A percentile compares a stretch with the other conserved stretches of the same genome.
Conservation (phyloP, 73 alveolate genomes). For the Loxodes magnus region DNA sequence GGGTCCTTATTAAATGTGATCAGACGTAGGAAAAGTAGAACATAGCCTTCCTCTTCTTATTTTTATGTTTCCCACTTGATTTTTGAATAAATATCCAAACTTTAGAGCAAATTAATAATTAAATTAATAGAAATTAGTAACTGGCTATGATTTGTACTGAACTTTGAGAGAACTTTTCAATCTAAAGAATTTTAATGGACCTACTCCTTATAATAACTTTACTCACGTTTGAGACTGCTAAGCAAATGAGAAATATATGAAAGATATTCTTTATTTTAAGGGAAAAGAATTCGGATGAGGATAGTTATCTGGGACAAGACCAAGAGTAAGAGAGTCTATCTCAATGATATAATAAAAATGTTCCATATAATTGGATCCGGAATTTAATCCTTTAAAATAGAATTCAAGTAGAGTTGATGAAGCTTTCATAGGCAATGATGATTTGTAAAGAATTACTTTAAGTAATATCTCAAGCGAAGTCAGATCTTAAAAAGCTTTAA, state of each 20-base stretch:
- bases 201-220: not conserved
- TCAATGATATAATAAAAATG: not conserved
- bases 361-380: not conserved
- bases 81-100: slow-evolving; percentile 8
- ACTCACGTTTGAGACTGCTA: slow-evolving; percentile 12
- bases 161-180: slow-evolving; percentile 8
- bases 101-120: not conserved
- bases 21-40: slow-evolving; percentile 7
- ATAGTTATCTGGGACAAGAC: not conserved
- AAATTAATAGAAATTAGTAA: not conserved
- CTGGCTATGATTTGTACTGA: slow-evolving; percentile 9
- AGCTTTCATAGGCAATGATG: not conserved
- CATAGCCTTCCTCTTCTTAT: slow-evolving; percentile 12
- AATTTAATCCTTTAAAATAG: not conserved
- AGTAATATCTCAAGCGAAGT: not conserved
- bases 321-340: not conserved
- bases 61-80: slow-evolving; percentile 1
- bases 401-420: not conserved
- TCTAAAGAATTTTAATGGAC: slow-evolving; percentile 10
- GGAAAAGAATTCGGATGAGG: not conserved
- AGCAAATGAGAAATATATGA: not conserved
- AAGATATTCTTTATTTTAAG: not conserved
- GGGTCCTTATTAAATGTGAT: slow-evolving; percentile 11
- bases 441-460: not conserved
- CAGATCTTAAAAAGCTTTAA: not conserved